These are phyloP conservation scores for Huntiella bhutanensis DNA, from an alignment of 2,329 filamentous ascomycete species.

Conservation along the genomic window DNA sequence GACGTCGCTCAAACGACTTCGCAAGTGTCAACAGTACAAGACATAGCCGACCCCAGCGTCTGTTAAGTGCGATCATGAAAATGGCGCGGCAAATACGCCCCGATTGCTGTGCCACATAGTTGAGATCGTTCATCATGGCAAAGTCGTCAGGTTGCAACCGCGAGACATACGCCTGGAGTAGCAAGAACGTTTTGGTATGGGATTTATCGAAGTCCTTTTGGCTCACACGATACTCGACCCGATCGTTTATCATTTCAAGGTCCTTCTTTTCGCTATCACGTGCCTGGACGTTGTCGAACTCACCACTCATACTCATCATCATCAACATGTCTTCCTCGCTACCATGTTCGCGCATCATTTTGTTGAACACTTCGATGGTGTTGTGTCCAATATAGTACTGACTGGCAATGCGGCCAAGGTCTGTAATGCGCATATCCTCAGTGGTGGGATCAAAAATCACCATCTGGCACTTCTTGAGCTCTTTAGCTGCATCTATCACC, in stretches of 20 bases:
- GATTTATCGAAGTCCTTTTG: conserved; percentile 44
- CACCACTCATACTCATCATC: conserved; percentile 95
- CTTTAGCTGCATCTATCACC: conserved; percentile 71
- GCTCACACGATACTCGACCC: conserved; percentile 14
- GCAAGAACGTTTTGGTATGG: conserved; percentile 86
- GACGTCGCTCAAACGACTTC: conserved; percentile 90
- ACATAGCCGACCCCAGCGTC: conserved; percentile 91
- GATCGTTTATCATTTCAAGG: conserved; percentile 52
- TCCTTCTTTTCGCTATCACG: conserved; percentile 82
- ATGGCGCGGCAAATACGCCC: conserved; percentile 84
- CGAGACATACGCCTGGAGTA: conserved; percentile 88
- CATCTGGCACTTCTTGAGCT: conserved; percentile 89
- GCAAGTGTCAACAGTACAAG: conserved; percentile 76
- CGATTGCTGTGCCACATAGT: conserved; percentile 90
- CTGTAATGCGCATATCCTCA: conserved; percentile 82
- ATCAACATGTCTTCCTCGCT: conserved; percentile 83
- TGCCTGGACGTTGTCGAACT: conserved; percentile 93
- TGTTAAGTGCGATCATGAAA: conserved; percentile 93
- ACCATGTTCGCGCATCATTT: conserved; percentile 70
- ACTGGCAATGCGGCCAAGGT: conserved; percentile 89
- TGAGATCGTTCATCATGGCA: conserved; percentile 74
- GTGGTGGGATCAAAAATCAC: conserved; percentile 81
- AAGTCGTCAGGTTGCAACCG: conserved; percentile 79
- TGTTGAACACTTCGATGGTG: conserved; percentile 91
- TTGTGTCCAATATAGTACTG: conserved; percentile 91